Conservation (phyloP, 2,329 filamentous ascomycete genomes). For the Nectriaceae sp. region DNA sequence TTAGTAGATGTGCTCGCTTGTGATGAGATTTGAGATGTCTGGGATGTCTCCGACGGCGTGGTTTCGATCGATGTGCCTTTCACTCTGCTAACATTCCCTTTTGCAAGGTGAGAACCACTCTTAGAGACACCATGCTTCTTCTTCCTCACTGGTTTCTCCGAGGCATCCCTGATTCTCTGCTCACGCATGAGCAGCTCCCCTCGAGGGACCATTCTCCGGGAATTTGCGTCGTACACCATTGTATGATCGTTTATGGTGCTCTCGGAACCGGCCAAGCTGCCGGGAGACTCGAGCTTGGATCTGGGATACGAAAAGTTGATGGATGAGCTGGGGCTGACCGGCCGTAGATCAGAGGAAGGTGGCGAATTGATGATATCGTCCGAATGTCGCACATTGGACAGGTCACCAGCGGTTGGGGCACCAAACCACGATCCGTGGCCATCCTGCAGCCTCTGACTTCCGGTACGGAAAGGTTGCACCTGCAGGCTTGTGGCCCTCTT, state of each 20-base stretch:
- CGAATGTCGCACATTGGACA: conserved; percentile 46
- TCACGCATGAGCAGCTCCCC: conserved; percentile 45
- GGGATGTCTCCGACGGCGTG: conserved; percentile 3
- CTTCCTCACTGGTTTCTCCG: conserved; percentile 41
- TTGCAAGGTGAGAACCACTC: conserved; percentile 48
- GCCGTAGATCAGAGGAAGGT: conserved; percentile 36
- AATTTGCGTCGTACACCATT: conserved; percentile 67
- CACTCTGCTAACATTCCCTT: conserved; percentile 55
- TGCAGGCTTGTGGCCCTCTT: conserved; percentile 45
- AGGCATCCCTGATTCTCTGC: conserved; percentile 40
- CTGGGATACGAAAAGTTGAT: conserved; percentile 63
- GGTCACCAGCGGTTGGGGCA: conserved; percentile 43
- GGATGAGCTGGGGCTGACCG: conserved; percentile 52
- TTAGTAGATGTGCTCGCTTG: conserved; percentile 2
- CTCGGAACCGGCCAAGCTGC: conserved; percentile 6
- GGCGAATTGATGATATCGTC: conserved; percentile 41
- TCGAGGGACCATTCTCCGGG: conserved; percentile 60
- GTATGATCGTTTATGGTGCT: conserved; percentile 38
- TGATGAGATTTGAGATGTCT: conserved; percentile 1
- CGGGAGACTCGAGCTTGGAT: conserved; percentile 42
- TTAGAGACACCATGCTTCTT: conserved; percentile 43
- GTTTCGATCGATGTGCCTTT: conserved; percentile 49
- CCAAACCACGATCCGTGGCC: conserved; percentile 53
- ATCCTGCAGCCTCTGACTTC: conserved; percentile 52
- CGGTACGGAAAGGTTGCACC: conserved; percentile 52